These are phyloP conservation scores for Mycotypha africana DNA, from an alignment of 371 early-diverging fungal genomes.

Conservation along the genomic window DNA sequence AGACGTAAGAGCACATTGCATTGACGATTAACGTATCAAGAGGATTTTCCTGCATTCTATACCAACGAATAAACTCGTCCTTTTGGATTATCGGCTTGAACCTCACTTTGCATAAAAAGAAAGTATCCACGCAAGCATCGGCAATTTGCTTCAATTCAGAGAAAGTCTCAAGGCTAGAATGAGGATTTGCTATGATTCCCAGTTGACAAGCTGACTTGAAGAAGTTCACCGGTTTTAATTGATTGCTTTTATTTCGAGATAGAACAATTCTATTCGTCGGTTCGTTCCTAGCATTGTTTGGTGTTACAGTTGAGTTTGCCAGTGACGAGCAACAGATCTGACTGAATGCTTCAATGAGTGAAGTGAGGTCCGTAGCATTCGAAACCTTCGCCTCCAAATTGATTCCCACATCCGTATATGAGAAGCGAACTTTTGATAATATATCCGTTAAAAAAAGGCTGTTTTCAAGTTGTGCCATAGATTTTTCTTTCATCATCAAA, in stretches of 20 bases:
- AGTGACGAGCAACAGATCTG: slow-evolving; percentile 16
- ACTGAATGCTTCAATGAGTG: slow-evolving; percentile 28
- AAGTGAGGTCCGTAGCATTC: slow-evolving; percentile 25
- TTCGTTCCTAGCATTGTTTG: background rate
- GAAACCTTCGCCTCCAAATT: slow-evolving; percentile 27
- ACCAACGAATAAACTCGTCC: slow-evolving; percentile 30
- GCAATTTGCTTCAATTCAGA: slow-evolving; percentile 14
- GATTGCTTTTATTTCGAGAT: slow-evolving; percentile 16
- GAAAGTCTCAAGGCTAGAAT: slow-evolving; percentile 15
- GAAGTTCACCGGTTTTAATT: slow-evolving; percentile 28
- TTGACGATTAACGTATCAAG: slow-evolving; percentile 30
- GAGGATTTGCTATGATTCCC: slow-evolving; percentile 19
- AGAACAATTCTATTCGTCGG: slow-evolving; percentile 13
- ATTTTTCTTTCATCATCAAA: too few species aligned
- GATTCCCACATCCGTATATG: slow-evolving; percentile 27
- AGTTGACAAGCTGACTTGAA: slow-evolving; percentile 16
- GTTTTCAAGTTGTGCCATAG: too few species aligned
- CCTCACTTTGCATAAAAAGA: slow-evolving; percentile 28
- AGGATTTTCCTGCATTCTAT: slow-evolving; percentile 14
- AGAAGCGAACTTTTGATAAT: slow-evolving; percentile 23
- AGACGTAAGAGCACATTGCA: slow-evolving; percentile 28
- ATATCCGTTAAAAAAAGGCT: slow-evolving; percentile 10
- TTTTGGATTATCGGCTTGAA: slow-evolving; percentile 24
- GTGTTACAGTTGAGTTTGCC: background rate
- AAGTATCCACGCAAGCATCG: slow-evolving; percentile 31